Conservation (phyloP, 257 asterid species). For the Penstemon newberryi region DNA sequence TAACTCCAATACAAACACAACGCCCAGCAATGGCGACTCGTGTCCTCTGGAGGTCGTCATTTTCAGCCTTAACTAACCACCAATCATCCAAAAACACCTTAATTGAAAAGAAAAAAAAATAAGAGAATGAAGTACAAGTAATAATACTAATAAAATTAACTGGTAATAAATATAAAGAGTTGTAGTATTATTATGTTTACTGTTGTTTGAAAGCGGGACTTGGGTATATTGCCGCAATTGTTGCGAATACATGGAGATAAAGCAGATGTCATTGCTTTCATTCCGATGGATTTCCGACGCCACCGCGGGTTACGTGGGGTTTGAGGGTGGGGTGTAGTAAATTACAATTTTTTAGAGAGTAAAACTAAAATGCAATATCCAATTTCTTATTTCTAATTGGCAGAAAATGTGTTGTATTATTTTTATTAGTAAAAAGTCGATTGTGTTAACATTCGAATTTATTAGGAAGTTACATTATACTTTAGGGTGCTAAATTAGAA, state of each 20-base stretch:
- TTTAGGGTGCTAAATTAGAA: too few species aligned
- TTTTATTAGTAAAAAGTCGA: too few species aligned
- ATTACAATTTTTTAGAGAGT: too few species aligned
- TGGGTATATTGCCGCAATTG: slow-evolving; percentile 15
- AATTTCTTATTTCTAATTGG: too few species aligned
- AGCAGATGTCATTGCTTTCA: slow-evolving; percentile 32
- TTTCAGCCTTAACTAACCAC: slow-evolving; percentile 68
- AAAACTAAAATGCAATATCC: too few species aligned
- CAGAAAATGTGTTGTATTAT: too few species aligned
- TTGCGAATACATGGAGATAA: slow-evolving; percentile 20
- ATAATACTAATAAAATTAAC: not conserved
- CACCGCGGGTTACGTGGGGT: too few species aligned
- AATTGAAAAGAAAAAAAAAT: not conserved
- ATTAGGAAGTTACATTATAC: too few species aligned
- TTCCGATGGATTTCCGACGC: not conserved
- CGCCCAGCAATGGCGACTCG: slow-evolving; percentile 63
- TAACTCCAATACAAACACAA: slow-evolving; percentile 16
- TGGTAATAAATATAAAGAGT: not conserved
- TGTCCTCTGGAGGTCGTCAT: slow-evolving; percentile 41
- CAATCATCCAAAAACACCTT: slow-evolving; percentile 68
- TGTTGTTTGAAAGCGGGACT: slow-evolving; percentile 48
- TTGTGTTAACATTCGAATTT: too few species aligned
- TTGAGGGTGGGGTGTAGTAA: too few species aligned
- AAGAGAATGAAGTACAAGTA: not conserved
- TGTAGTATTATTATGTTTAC: slow-evolving; percentile 29